Evolutionary conservation across 2,329 filamentous ascomycete genomes (phyloP).

Genomic region (Sclerotinia sclerotiorum): DNA sequence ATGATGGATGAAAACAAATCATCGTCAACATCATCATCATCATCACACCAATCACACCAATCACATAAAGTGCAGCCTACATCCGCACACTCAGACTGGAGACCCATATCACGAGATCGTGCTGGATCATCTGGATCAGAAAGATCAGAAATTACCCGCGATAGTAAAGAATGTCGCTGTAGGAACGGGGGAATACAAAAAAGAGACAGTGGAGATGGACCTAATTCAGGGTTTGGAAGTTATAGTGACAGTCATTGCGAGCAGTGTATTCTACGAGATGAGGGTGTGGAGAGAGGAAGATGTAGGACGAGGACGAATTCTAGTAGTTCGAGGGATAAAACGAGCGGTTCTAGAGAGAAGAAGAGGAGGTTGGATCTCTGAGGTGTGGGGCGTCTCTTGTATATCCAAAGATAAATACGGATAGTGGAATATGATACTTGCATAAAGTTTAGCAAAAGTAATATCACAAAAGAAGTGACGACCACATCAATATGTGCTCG

Average conservation of each 20-base stretch:
- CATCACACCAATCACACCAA: neutral
- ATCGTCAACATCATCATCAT: neutral
- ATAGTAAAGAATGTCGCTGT: neutral
- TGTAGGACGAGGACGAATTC: slow-evolving; percentile 17
- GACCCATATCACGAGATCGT: neutral
- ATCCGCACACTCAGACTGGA: slow-evolving; percentile 16
- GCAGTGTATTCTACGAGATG: neutral
- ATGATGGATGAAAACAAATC: slow-evolving; percentile 15
- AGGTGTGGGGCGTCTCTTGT: neutral
- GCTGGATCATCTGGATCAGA: neutral
- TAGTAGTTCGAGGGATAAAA: slow-evolving; percentile 9
- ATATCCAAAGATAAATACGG: neutral
- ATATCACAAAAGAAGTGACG: too few species aligned
- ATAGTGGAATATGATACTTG: neutral
- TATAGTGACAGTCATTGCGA: neutral
- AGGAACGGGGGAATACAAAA: neutral
- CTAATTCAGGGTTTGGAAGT: neutral
- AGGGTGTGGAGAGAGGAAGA: slow-evolving; percentile 11
- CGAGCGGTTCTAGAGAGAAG: slow-evolving; percentile 8
- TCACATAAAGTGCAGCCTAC: slow-evolving; percentile 3
- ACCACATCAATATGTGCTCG: neutral
- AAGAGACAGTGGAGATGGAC: neutral
- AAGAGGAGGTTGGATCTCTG: slow-evolving; percentile 5
- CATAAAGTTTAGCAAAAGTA: neutral
- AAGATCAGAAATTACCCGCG: neutral